Conservation (phyloP, 1,284 basidiomycete genomes). For the Fistulinella staudtii region DNA sequence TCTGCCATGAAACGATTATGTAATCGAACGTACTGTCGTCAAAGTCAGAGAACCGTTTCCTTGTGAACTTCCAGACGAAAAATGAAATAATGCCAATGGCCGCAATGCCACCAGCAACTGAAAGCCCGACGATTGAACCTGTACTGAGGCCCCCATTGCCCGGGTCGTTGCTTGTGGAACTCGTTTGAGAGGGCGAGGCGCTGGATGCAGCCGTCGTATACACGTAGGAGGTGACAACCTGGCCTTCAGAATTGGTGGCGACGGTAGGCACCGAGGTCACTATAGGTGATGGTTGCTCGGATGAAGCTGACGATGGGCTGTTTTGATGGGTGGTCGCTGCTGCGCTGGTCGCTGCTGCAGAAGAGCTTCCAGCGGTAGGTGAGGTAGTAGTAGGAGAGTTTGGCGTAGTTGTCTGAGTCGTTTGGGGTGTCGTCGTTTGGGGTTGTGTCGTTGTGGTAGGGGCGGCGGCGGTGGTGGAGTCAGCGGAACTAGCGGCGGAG, state of each 20-base stretch:
- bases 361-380: slow-evolving; percentile 4
- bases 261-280: slow-evolving; percentile 20
- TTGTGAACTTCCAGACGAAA: slow-evolving; percentile 78
- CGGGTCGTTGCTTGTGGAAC: slow-evolving; percentile 8
- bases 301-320: background rate
- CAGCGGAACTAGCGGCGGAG: background rate
- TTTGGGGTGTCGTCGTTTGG: slow-evolving; percentile 1
- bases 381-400: slow-evolving; percentile 13
- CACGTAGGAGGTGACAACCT: slow-evolving; percentile 16
- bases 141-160: slow-evolving; percentile 40
- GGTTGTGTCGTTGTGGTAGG: slow-evolving; percentile 6
- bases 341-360: slow-evolving; percentile 2
- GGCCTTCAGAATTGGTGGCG: slow-evolving; percentile 26
- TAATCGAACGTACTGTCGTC: slow-evolving; percentile 62
- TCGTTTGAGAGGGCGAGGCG: slow-evolving; percentile 16
- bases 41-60: slow-evolving; percentile 69
- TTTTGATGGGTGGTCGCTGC: slow-evolving; percentile 5
- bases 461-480: slow-evolving; percentile 1
- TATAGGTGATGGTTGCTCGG: background rate
- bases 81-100: slow-evolving; percentile 65
- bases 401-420: slow-evolving; percentile 5
- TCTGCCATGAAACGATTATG: slow-evolving; percentile 12
- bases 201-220: slow-evolving; percentile 9
- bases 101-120: slow-evolving; percentile 73
- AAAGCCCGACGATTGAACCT: slow-evolving; percentile 72